Conservation (phyloP, 805 yeast genomes). For the Nakazawaea ishiwadae region DNA sequence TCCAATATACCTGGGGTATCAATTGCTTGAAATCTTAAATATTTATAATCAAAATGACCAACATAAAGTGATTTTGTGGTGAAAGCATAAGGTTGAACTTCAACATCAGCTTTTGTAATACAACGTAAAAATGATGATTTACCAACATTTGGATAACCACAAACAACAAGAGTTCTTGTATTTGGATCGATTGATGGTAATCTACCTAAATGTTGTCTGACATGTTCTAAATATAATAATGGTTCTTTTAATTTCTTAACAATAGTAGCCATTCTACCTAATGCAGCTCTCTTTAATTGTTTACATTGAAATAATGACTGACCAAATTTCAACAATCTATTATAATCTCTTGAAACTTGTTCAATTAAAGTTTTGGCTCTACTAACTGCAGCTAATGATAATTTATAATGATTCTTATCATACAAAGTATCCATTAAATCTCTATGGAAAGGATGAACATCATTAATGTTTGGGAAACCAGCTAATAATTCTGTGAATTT, state of each 20-base stretch:
- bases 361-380: constrained; percentile 92
- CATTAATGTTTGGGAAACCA: constrained; percentile 95
- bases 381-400: constrained; percentile 90
- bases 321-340: constrained; percentile 90
- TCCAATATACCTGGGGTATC: constrained; percentile 99
- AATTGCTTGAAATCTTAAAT: constrained; percentile 95
- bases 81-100: constrained; percentile 98
- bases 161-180: constrained; percentile 92
- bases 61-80: constrained; percentile 96
- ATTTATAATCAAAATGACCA: constrained; percentile 98
- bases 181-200: constrained; percentile 97
- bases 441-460: constrained; percentile 97
- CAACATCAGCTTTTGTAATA: constrained; percentile 97
- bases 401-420: constrained; percentile 97
- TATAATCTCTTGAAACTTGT: constrained; percentile 94
- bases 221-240: constrained; percentile 90
- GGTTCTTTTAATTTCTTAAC: constrained; percentile 95
- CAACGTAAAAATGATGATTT: constrained; percentile 91
- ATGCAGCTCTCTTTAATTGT: constrained; percentile 96
- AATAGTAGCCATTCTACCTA: constrained; percentile 99
- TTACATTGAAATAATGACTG: constrained; percentile 98
- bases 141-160: constrained; percentile 99
- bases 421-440: constrained; percentile 97
- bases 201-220: constrained; percentile 98
- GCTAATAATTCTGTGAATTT: constrained; percentile 80